Percentiles rank a stretch among this genome's conserved stretches.
Evolutionary conservation across 2,329 filamentous ascomycete genomes (phyloP).

Genomic region (Fusarium pseudoanthophilum): DNA sequence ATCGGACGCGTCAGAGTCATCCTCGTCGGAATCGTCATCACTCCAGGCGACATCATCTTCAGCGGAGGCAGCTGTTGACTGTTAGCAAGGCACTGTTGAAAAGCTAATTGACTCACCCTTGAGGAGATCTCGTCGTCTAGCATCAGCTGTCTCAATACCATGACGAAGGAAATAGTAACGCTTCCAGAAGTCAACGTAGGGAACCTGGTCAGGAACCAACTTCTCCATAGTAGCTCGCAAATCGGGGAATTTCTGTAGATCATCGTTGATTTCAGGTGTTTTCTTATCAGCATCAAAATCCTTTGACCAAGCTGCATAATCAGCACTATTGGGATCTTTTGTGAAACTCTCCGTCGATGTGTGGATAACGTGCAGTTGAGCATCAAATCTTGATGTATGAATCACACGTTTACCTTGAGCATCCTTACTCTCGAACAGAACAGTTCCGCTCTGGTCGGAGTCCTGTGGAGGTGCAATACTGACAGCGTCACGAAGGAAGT

Average conservation of each 20-base stretch:
- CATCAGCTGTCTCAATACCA: conserved; percentile 93
- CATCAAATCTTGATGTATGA: conserved; percentile 93
- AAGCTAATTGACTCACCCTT: conserved; percentile 72
- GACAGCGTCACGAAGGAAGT: conserved; percentile 91
- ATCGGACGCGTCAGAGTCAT: conserved; percentile 40
- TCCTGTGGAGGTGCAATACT: conserved; percentile 80
- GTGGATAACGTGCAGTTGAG: conserved; percentile 95
- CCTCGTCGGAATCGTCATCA: conserved; percentile 68
- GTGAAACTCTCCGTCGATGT: conserved; percentile 83
- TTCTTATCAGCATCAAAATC: conserved; percentile 84
- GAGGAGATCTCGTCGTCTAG: conserved; percentile 85
- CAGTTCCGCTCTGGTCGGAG: conserved; percentile 64
- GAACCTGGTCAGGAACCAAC: conserved; percentile 90
- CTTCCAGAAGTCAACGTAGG: conserved; percentile 91
- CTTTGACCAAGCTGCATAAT: conserved; percentile 79
- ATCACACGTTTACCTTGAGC: conserved; percentile 90
- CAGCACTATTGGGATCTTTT: conserved; percentile 79
- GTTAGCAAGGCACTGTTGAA: conserved; percentile 18
- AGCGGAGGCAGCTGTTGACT: conserved; percentile 68
- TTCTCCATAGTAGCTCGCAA: conserved; percentile 91
- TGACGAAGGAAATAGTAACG: conserved; percentile 95
- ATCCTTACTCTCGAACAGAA: conserved; percentile 95
- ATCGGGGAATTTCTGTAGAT: conserved; percentile 88
- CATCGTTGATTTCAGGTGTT: conserved; percentile 83
- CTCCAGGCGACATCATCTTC: conserved; percentile 78